Conservation (phyloP, 2,329 filamentous ascomycete species). For the Zasmidium citrigriseum region DNA sequence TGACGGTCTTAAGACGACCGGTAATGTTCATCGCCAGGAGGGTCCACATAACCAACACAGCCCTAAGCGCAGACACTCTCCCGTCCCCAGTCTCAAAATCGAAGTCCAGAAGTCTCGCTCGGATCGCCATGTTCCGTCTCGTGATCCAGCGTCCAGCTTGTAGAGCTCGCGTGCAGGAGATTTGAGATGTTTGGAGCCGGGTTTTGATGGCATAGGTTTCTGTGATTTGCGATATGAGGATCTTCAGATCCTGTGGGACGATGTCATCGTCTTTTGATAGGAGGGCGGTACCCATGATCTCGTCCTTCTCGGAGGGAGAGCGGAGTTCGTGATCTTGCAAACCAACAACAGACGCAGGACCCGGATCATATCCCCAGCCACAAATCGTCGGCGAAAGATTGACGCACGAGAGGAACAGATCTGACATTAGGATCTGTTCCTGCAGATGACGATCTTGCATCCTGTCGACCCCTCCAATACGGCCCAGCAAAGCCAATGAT, state of each 20-base stretch:
- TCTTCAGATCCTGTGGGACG: neutral
- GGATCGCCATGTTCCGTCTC: constrained; percentile 6
- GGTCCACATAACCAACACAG: constrained; percentile 7
- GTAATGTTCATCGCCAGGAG: constrained; percentile 8
- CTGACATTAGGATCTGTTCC: constrained; percentile 5
- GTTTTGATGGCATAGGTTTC: constrained; percentile 4
- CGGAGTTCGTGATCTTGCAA: neutral
- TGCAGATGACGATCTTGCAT: constrained; percentile 4
- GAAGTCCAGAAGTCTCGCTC: neutral
- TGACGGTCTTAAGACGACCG: constrained; percentile 5
- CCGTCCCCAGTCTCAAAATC: neutral
- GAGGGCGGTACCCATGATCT: neutral
- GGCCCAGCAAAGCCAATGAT: constrained; percentile 1
- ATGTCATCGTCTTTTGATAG: neutral
- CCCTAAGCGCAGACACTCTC: neutral
- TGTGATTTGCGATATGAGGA: constrained; percentile 1
- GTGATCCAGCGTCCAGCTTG: constrained; percentile 6
- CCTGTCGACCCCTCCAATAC: neutral
- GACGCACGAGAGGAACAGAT: constrained; percentile 8
- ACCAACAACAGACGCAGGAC: constrained; percentile 3
- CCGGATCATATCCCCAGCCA: constrained; percentile 4
- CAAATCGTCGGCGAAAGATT: constrained; percentile 3
- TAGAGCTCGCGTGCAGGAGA: neutral
- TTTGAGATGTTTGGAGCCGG: neutral
- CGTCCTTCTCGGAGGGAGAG: too few species aligned